phyloP scores from a whole-genome alignment of 306 rosid species.

The Luffa aegyptiaca region DNA sequence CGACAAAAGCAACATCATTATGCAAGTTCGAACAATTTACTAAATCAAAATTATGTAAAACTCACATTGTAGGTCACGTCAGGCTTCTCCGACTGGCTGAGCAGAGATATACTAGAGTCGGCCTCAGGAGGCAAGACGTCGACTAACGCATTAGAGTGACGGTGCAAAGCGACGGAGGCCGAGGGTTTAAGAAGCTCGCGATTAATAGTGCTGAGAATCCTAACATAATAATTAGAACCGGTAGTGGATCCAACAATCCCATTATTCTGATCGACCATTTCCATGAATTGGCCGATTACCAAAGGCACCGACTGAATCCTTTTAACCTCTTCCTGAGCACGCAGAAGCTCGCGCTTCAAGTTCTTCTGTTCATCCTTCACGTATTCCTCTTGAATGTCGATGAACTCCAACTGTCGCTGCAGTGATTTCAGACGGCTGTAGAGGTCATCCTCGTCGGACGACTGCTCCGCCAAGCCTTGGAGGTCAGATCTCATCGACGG shows the following conservation, averaged over 20 bases:
- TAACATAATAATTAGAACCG: slow-evolving; percentile 87
- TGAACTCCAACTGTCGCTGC: slow-evolving; percentile 78
- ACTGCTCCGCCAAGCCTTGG: slow-evolving; percentile 25
- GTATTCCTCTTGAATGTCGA: slow-evolving; percentile 90
- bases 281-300: slow-evolving; percentile 97
- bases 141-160: slow-evolving; percentile 94
- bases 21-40: background rate
- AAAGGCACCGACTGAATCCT: slow-evolving; percentile 96
- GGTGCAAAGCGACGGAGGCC: slow-evolving; percentile 90
- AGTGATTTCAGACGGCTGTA: slow-evolving; percentile 69
- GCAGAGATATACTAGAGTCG: slow-evolving; percentile 89
- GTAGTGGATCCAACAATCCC: slow-evolving; percentile 99
- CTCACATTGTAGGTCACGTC: slow-evolving; percentile 87
- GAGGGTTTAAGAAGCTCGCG: slow-evolving; percentile 91
- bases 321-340: slow-evolving; percentile 95
- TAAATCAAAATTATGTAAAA: background rate
- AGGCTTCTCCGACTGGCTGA: slow-evolving; percentile 98
- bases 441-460: slow-evolving; percentile 71
- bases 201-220: slow-evolving; percentile 88
- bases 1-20: background rate
- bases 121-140: slow-evolving; percentile 98
- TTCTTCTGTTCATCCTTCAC: slow-evolving; percentile 94
- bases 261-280: slow-evolving; percentile 92
- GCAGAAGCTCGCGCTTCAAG: slow-evolving; percentile 86
- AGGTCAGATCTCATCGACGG: slow-evolving; percentile 49